phyloP scores from a whole-genome alignment of 768 basidiomycete genomes.

The Leccinum imitatum region DNA sequence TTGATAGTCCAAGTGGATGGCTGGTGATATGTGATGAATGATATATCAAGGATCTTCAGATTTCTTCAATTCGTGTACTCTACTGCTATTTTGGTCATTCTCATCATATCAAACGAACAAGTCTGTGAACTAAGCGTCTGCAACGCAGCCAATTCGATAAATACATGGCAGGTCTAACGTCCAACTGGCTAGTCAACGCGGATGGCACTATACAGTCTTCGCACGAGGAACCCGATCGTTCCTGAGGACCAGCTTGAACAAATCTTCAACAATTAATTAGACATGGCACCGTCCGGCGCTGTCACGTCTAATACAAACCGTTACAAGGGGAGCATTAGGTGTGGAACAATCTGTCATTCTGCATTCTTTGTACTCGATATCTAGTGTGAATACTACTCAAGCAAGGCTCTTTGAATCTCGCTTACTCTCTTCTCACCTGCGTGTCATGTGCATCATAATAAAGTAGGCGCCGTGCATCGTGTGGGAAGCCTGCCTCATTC shows the following conservation, averaged over 20 bases:
- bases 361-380: slow-evolving; percentile 9
- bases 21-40: neutral
- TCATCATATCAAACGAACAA: neutral
- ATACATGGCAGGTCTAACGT: slow-evolving; percentile 9
- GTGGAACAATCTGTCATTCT: slow-evolving; percentile 3
- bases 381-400: slow-evolving; percentile 3
- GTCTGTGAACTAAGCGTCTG: neutral
- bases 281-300: too few relatives aligned
- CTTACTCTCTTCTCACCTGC: neutral
- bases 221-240: slow-evolving; percentile 82
- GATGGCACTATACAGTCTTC: slow-evolving; percentile 78
- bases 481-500: neutral
- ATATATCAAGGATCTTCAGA: neutral
- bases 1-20: slow-evolving; percentile 57
- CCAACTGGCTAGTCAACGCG: slow-evolving; percentile 57
- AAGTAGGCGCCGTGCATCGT: neutral
- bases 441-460: neutral
- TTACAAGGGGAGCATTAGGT: too few relatives aligned
- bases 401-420: neutral
- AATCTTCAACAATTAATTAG: too few relatives aligned
- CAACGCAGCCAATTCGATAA: slow-evolving; percentile 4
- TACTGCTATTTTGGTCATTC: neutral
- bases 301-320: too few relatives aligned
- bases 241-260: slow-evolving; percentile 39
- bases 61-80: slow-evolving; percentile 1